phyloP scores from a whole-genome alignment of 2,329 filamentous ascomycete species.

The Chaetomiaceae sp. region DNA sequence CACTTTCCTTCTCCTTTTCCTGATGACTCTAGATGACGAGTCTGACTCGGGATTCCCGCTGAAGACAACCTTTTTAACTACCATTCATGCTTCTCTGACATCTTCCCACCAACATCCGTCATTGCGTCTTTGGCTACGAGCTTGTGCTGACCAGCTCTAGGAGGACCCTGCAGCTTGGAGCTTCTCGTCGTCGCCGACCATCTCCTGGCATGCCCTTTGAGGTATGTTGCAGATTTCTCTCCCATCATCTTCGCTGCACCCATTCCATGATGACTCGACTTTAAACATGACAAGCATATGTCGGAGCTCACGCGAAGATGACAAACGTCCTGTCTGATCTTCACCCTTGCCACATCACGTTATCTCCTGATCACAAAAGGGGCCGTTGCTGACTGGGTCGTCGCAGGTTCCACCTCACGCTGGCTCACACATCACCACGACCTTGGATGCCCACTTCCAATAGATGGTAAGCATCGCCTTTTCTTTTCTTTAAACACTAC shows the following conservation, averaged over 20 bases:
- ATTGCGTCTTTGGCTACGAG: slow-evolving; percentile 5
- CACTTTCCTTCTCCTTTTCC: slow-evolving; percentile 31
- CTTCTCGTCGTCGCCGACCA: background rate
- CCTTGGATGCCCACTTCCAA: too few relatives aligned
- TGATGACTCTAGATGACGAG: slow-evolving; percentile 68
- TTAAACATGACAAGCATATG: slow-evolving; percentile 94
- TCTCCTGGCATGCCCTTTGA: background rate
- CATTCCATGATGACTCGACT: slow-evolving; percentile 74
- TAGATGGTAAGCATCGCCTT: slow-evolving; percentile 31
- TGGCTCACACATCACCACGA: too few relatives aligned
- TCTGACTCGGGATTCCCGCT: slow-evolving; percentile 70
- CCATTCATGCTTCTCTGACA: slow-evolving; percentile 68
- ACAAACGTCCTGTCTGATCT: slow-evolving; percentile 45
- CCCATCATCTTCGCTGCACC: slow-evolving; percentile 14
- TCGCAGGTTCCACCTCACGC: slow-evolving; percentile 8
- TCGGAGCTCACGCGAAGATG: slow-evolving; percentile 66
- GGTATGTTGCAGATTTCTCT: slow-evolving; percentile 21
- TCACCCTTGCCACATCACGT: slow-evolving; percentile 26
- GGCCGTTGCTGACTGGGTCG: slow-evolving; percentile 20
- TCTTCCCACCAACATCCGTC: slow-evolving; percentile 4
- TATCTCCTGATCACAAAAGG: background rate
- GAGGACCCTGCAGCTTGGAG: background rate
- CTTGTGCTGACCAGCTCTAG: slow-evolving; percentile 18
- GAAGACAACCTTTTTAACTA: slow-evolving; percentile 62
- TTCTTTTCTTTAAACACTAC: slow-evolving; percentile 11